phyloP scores from a whole-genome alignment of 2,329 filamentous ascomycete genomes.

The Sarocladiaceae sp. region DNA sequence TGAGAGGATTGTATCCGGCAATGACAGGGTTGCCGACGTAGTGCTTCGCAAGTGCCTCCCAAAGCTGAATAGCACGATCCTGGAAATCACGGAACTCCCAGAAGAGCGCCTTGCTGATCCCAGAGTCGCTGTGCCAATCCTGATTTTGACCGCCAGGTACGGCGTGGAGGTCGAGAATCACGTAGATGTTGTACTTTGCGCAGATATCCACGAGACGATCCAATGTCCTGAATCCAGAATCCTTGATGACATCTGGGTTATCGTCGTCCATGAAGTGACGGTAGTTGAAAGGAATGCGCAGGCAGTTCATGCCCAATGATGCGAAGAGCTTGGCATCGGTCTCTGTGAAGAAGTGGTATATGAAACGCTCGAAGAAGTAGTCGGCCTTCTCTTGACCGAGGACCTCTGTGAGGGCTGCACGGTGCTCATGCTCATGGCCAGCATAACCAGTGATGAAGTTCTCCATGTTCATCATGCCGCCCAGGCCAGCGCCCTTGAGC shows the following conservation, averaged over 20 bases:
- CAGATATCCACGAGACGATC: constrained; percentile 45
- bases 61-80: constrained; percentile 38
- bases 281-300: constrained; percentile 59
- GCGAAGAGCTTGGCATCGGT: constrained; percentile 55
- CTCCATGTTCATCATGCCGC: constrained; percentile 43
- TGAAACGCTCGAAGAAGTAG: constrained; percentile 55
- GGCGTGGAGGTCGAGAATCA: constrained; percentile 40
- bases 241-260: constrained; percentile 43
- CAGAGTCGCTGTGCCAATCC: constrained; percentile 41
- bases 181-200: constrained; percentile 36
- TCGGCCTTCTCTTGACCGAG: constrained; percentile 53
- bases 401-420: constrained; percentile 46
- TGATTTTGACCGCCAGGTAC: constrained; percentile 42
- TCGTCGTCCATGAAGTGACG: constrained; percentile 51
- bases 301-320: constrained; percentile 51
- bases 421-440: constrained; percentile 53
- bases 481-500: constrained; percentile 31
- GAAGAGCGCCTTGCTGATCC: constrained; percentile 34
- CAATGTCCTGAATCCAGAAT: constrained; percentile 42
- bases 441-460: constrained; percentile 62
- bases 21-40: constrained; percentile 38
- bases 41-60: constrained; percentile 35
- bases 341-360: constrained; percentile 56
- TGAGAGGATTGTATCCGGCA: constrained; percentile 35
- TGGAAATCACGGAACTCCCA: constrained; percentile 44